These are phyloP conservation scores for Arxiozyma bovina DNA, from an alignment of 1,139 yeast species.

Conservation along the genomic window DNA sequence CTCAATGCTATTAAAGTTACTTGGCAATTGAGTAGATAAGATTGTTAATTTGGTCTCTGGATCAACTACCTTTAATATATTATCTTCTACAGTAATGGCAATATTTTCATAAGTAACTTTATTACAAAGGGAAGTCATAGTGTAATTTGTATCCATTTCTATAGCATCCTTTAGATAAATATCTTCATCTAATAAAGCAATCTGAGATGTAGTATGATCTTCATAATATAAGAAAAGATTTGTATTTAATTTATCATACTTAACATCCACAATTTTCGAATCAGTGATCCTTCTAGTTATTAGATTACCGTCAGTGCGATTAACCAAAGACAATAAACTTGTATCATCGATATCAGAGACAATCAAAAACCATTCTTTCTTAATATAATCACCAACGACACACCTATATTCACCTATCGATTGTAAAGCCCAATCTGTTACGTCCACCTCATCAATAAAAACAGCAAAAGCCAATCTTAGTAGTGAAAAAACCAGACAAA, in stretches of 20 bases:
- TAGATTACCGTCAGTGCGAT: slow-evolving; percentile 18
- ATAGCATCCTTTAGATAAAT: background rate
- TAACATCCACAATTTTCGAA: background rate
- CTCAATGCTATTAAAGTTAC: background rate
- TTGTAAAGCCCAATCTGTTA: slow-evolving; percentile 29
- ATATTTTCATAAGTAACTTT: background rate
- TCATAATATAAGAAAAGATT: background rate
- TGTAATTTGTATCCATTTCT: background rate
- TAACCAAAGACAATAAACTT: slow-evolving; percentile 21
- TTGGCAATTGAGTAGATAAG: background rate
- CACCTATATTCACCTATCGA: slow-evolving; percentile 26
- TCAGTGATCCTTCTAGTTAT: slow-evolving; percentile 11
- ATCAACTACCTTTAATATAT: background rate
- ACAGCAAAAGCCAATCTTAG: slow-evolving; percentile 19
- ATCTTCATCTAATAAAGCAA: background rate
- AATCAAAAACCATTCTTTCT: slow-evolving; percentile 13
- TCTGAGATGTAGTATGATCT: background rate
- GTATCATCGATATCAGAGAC: slow-evolving; percentile 16
- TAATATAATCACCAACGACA: slow-evolving; percentile 11
- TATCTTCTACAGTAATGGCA: background rate
- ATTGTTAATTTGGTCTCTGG: background rate
- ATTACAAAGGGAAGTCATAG: background rate
- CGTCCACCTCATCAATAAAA: slow-evolving; percentile 30
- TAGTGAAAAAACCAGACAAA: background rate
- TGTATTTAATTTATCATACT: background rate